Percentiles rank a stretch among this genome's conserved stretches.
Evolutionary conservation across 1,139 yeast genomes (phyloP).

Genomic region (Saccharomycopsis hybrid): DNA sequence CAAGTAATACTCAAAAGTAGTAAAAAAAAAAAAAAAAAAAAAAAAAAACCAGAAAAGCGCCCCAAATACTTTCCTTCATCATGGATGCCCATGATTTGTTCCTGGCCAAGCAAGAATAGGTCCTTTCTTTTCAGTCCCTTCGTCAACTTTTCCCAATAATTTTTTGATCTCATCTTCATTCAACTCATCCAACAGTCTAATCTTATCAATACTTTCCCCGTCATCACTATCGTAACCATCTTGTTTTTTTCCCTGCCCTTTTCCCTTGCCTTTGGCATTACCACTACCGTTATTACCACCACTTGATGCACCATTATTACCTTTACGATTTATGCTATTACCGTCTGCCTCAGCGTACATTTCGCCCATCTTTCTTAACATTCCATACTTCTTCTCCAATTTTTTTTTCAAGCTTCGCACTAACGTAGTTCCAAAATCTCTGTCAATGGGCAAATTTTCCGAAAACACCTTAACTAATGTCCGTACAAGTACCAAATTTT

Average conservation of each 20-base stretch:
- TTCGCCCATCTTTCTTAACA: constrained; percentile 25
- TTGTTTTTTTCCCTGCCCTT: too few species aligned
- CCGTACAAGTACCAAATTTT: constrained; percentile 29
- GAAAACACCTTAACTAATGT: constrained; percentile 38
- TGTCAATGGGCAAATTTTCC: constrained; percentile 48
- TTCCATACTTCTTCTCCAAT: constrained; percentile 34
- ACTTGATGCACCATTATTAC: neutral
- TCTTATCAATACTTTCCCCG: constrained; percentile 4
- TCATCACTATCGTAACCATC: neutral
- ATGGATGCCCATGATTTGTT: constrained; percentile 60
- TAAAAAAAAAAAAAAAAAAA: too few species aligned
- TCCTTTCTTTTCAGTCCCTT: constrained; percentile 13
- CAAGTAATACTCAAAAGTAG: too few species aligned
- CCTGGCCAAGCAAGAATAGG: constrained; percentile 62
- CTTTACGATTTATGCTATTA: neutral
- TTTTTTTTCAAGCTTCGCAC: constrained; percentile 40
- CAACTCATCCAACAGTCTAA: constrained; percentile 18
- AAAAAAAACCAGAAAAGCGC: neutral
- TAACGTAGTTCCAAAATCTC: constrained; percentile 44
- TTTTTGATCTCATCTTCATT: constrained; percentile 19
- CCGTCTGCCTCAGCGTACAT: constrained; percentile 23
- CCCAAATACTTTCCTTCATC: neutral
- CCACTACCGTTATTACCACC: neutral
- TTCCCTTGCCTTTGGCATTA: neutral
- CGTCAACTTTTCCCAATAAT: constrained; percentile 20